phyloP scores from a whole-genome alignment of 495 filamentous ascomycete genomes.

The Daldinia vernicosa region DNA sequence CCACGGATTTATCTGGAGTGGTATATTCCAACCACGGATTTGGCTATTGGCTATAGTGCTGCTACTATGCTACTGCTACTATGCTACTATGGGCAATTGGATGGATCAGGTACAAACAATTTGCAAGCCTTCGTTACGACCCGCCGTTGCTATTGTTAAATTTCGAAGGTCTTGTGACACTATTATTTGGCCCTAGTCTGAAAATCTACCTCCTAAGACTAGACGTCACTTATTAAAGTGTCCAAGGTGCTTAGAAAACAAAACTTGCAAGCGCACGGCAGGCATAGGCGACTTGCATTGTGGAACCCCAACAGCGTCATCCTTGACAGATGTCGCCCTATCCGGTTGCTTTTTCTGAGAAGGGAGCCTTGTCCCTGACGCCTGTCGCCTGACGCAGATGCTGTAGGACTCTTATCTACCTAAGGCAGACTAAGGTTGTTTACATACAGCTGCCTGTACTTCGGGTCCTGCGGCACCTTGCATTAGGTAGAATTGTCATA shows the following conservation, averaged over 20 bases:
- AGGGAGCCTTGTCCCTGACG: conserved; percentile 28
- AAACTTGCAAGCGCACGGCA: conserved; percentile 28
- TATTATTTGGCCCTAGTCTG: conserved; percentile 4
- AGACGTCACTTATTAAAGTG: conserved; percentile 10
- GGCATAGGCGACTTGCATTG: conserved; percentile 36
- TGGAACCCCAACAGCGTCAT: conserved; percentile 32
- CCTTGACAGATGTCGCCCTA: conserved; percentile 13
- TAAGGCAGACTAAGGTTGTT: conserved; percentile 11
- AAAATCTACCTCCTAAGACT: too few species aligned
- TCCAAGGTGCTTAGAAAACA: conserved; percentile 2
- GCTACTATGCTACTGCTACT: neutral
- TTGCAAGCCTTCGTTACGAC: neutral
- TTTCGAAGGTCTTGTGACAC: conserved; percentile 29
- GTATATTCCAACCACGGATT: conserved; percentile 26
- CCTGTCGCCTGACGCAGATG: conserved; percentile 2
- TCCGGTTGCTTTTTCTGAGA: conserved; percentile 11
- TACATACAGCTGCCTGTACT: conserved; percentile 16
- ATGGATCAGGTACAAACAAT: neutral
- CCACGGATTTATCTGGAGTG: conserved; percentile 22
- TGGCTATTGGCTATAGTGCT: neutral
- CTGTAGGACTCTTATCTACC: conserved; percentile 13
- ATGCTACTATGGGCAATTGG: conserved; percentile 3
- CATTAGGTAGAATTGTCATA: conserved; percentile 30
- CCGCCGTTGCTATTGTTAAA: neutral
- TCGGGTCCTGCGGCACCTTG: conserved; percentile 37